Percentiles rank a stretch among this genome's conserved stretches.
phyloP scores from a whole-genome alignment of 495 filamentous ascomycete genomes.

The Polyplosphaeria fusca region DNA sequence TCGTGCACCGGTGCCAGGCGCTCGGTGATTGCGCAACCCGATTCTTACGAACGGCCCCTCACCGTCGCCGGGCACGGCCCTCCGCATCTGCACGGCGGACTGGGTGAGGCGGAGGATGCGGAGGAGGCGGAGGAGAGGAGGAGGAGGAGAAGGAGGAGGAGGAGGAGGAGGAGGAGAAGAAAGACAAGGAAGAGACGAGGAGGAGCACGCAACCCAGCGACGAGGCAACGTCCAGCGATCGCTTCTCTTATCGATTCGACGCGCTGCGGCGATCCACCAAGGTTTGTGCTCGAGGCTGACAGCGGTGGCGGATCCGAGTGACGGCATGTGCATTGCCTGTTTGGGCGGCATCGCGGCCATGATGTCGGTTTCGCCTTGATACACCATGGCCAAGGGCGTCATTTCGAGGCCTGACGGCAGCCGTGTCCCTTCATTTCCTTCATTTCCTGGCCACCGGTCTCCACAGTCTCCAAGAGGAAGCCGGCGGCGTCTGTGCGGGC shows the following conservation, averaged over 20 bases:
- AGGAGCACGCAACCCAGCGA: background rate
- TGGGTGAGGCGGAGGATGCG: too few relatives aligned
- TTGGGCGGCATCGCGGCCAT: slow-evolving; percentile 10
- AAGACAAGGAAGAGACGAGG: background rate
- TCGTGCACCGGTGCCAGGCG: slow-evolving; percentile 33
- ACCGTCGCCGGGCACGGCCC: slow-evolving; percentile 4
- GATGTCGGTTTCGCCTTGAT: slow-evolving; percentile 28
- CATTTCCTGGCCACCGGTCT: slow-evolving; percentile 8
- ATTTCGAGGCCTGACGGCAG: slow-evolving; percentile 33
- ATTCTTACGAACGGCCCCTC: slow-evolving; percentile 30
- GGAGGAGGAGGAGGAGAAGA: too few relatives aligned
- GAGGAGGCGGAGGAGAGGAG: too few relatives aligned
- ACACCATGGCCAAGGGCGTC: slow-evolving; percentile 26
- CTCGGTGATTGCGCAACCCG: slow-evolving; percentile 39
- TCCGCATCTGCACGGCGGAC: background rate
- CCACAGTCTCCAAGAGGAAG: slow-evolving; percentile 14
- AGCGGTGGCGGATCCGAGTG: slow-evolving; percentile 17
- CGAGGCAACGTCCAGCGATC: slow-evolving; percentile 9
- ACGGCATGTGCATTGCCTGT: slow-evolving; percentile 23
- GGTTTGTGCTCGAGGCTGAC: slow-evolving; percentile 30
- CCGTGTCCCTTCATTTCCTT: slow-evolving; percentile 33
- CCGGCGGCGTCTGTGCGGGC: slow-evolving; percentile 23
- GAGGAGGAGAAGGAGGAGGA: too few relatives aligned
- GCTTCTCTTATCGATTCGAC: slow-evolving; percentile 32
- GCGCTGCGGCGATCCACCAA: slow-evolving; percentile 28